phyloP scores from a whole-genome alignment of 2,329 filamentous ascomycete species.

The Sarocladium kiliense region DNA sequence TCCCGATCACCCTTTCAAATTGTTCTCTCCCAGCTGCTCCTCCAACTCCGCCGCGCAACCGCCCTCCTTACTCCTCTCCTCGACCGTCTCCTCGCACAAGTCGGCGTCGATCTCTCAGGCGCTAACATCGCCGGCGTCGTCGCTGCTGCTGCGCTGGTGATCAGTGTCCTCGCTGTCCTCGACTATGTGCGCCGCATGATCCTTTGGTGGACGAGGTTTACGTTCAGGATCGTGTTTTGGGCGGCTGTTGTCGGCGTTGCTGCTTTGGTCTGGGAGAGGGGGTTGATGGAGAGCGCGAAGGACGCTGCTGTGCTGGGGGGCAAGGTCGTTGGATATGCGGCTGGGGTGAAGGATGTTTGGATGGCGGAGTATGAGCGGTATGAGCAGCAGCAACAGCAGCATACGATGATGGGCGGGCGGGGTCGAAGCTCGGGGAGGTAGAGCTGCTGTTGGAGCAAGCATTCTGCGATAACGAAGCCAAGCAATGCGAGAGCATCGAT shows the following conservation, averaged over 20 bases:
- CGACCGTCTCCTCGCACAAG: constrained; percentile 36
- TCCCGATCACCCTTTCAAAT: constrained; percentile 39
- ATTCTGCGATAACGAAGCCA: neutral
- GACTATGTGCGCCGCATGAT: constrained; percentile 67
- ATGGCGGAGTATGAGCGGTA: constrained; percentile 52
- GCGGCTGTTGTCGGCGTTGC: constrained; percentile 47
- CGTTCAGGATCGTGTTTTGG: constrained; percentile 61
- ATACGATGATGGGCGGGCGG: constrained; percentile 14
- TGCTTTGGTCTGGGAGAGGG: constrained; percentile 58
- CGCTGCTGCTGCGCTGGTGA: constrained; percentile 27
- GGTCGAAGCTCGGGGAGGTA: constrained; percentile 4
- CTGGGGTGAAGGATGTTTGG: constrained; percentile 50
- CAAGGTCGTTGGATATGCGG: constrained; percentile 40
- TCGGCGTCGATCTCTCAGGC: constrained; percentile 23
- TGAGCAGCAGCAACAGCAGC: constrained; percentile 36
- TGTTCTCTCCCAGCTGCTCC: constrained; percentile 27
- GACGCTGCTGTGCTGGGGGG: constrained; percentile 46
- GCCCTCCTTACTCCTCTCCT: constrained; percentile 34
- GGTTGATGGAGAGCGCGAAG: constrained; percentile 57
- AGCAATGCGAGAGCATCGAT: neutral
- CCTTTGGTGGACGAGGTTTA: constrained; percentile 70
- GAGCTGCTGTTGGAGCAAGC: neutral
- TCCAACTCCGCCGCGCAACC: constrained; percentile 23
- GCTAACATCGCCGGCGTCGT: constrained; percentile 29
- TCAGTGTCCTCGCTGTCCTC: constrained; percentile 60